These are phyloP conservation scores for Agaricales sp. DNA, from an alignment of 1,284 basidiomycete genomes.

Conservation along the genomic window DNA sequence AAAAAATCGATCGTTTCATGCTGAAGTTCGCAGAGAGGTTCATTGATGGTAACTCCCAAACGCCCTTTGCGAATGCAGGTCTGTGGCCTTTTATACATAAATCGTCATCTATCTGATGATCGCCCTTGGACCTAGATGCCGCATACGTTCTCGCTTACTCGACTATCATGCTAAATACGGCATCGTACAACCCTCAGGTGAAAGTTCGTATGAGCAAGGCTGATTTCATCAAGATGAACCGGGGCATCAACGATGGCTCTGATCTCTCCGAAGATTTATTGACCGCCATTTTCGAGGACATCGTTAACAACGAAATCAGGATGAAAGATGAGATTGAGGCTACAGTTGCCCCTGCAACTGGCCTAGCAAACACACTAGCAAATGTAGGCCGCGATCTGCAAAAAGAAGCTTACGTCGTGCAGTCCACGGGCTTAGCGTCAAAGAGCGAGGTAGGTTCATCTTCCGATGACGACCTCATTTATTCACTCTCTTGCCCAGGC, in stretches of 20 bases:
- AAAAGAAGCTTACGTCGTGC: slow-evolving; percentile 88
- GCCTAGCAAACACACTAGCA: slow-evolving; percentile 73
- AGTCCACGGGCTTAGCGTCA: slow-evolving; percentile 90
- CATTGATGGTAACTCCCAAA: slow-evolving; percentile 76
- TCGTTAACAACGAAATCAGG: slow-evolving; percentile 83
- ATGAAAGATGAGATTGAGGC: slow-evolving; percentile 95
- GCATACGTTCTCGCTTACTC: slow-evolving; percentile 93
- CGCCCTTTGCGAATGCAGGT: slow-evolving; percentile 80
- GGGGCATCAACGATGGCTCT: slow-evolving; percentile 85
- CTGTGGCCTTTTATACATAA: slow-evolving; percentile 14
- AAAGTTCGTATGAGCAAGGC: slow-evolving; percentile 87
- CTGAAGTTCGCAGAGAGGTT: slow-evolving; percentile 95
- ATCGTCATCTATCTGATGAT: slow-evolving; percentile 9
- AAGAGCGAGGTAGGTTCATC: slow-evolving; percentile 72
- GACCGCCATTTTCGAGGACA: slow-evolving; percentile 78
- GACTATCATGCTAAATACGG: slow-evolving; percentile 91
- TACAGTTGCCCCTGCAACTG: slow-evolving; percentile 45
- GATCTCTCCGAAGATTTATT: slow-evolving; percentile 84
- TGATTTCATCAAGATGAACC: slow-evolving; percentile 89
- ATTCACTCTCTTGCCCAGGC: slow-evolving; percentile 37
- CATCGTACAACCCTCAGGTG: slow-evolving; percentile 89
- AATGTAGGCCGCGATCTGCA: slow-evolving; percentile 89
- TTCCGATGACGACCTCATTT: background rate
- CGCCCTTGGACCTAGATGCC: slow-evolving; percentile 48
- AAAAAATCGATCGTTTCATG: slow-evolving; percentile 99